Evolutionary conservation across 2,329 filamentous ascomycete species (phyloP).

Genomic region (Neofusicoccum laricinum): DNA sequence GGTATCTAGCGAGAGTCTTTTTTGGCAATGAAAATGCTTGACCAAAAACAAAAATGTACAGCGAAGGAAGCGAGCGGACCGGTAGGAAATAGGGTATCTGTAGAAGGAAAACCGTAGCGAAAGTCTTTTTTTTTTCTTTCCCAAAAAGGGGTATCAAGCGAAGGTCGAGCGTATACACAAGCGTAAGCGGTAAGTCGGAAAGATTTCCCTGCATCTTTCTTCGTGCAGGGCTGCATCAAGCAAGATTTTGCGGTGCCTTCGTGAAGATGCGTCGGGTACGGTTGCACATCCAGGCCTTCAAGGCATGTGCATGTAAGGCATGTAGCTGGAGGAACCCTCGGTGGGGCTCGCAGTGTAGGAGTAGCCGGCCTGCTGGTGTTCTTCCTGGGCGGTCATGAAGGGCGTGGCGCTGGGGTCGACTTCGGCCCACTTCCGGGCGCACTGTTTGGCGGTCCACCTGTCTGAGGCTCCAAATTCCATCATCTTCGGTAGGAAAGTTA

Average conservation of each 20-base stretch:
- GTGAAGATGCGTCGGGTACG: no score
- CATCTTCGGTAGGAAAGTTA: conserved; percentile 41
- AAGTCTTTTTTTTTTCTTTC: conserved; percentile 13
- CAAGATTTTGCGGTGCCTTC: background rate
- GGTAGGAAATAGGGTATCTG: conserved; percentile 8
- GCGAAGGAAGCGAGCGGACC: conserved; percentile 3
- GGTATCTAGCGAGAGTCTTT: conserved; percentile 15
- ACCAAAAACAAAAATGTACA: background rate
- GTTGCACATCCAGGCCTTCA: conserved; percentile 18
- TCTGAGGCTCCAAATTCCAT: conserved; percentile 49
- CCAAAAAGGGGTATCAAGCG: conserved; percentile 6
- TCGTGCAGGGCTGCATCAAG: conserved; percentile 9
- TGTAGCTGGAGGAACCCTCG: conserved; percentile 29
- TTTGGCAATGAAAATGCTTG: background rate
- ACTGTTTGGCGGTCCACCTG: conserved; percentile 51
- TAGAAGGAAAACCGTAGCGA: background rate
- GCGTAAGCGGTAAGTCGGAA: background rate
- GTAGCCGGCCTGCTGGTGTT: conserved; percentile 16
- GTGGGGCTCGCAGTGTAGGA: conserved; percentile 34
- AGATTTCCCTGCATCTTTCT: background rate
- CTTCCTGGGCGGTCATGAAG: conserved; percentile 33
- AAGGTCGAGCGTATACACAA: conserved; percentile 12
- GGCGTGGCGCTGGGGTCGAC: conserved; percentile 35
- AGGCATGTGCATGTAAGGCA: conserved; percentile 31
- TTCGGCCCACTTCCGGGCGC: conserved; percentile 52